Percentiles rank a stretch among this genome's conserved stretches.
phyloP scores from a whole-genome alignment of 1,139 yeast genomes.

The Kodamaea sp. region DNA sequence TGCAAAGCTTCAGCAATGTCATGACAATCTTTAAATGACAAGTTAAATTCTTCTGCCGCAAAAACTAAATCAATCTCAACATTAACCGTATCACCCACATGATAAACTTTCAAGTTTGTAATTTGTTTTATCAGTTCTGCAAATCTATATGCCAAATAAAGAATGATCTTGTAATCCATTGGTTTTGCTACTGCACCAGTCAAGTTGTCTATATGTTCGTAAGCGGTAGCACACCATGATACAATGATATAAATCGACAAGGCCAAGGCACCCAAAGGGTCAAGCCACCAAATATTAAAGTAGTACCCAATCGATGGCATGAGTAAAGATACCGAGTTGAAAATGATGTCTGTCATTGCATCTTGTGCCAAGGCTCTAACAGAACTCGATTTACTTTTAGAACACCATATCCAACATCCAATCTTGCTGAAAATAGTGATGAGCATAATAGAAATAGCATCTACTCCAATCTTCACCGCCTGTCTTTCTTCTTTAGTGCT shows the following conservation, averaged over 20 bases:
- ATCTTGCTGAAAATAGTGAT: slow-evolving; percentile 59
- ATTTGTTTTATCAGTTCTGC: slow-evolving; percentile 64
- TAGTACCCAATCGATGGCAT: slow-evolving; percentile 63
- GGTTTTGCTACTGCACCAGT: slow-evolving; percentile 71
- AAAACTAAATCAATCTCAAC: slow-evolving; percentile 75
- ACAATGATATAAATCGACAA: slow-evolving; percentile 60
- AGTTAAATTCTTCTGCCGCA: slow-evolving; percentile 40
- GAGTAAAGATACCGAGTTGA: slow-evolving; percentile 58
- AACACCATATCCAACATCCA: slow-evolving; percentile 64
- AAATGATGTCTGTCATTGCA: slow-evolving; percentile 73
- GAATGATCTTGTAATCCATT: slow-evolving; percentile 59
- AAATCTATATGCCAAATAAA: slow-evolving; percentile 66
- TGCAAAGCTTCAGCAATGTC: slow-evolving; percentile 81
- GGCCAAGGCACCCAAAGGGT: slow-evolving; percentile 67
- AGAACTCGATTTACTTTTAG: slow-evolving; percentile 59
- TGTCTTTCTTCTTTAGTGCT: slow-evolving; percentile 27
- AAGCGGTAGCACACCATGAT: slow-evolving; percentile 63
- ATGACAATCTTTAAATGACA: slow-evolving; percentile 64
- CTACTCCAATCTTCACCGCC: slow-evolving; percentile 48
- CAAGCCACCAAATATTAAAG: slow-evolving; percentile 63
- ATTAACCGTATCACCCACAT: slow-evolving; percentile 72
- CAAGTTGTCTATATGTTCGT: slow-evolving; percentile 69
- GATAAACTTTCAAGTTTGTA: slow-evolving; percentile 69
- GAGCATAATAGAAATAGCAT: slow-evolving; percentile 60
- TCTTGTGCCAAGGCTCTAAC: slow-evolving; percentile 81